Base-by-base conservation (phyloP, 768 basidiomycete genomes). In the Lentinula sp. region DNA sequence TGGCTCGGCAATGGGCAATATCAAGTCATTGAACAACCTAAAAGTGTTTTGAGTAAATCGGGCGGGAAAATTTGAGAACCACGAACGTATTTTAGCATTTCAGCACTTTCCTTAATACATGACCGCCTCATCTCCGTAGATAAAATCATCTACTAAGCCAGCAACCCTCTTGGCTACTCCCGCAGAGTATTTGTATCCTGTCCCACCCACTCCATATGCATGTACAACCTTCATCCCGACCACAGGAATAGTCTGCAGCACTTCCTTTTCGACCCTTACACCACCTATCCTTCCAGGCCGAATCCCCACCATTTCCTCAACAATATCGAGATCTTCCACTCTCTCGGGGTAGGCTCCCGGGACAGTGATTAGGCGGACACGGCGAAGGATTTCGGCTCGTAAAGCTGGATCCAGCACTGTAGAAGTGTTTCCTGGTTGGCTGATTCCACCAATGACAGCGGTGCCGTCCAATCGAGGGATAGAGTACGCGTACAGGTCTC, bases 171-270 rank as follows among this genome's bases (percentile, higher is more conserved):
- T 51, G 4, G 45, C 49, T 9, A 60, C 7, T 43, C 59, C 59
- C 32, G 59, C 59, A 60, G 59, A 60, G 20, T 60, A 60, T 18
- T 60, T 60, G 41, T 60, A 60, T 28, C 59, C 59, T 10, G 49
- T 52, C 8, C 59, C 59, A 20, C 59, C 59, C 18, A 60, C 50
- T n/a, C 59, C 59, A 41, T 60, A 60, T 52, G 59, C 59, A 52
- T 60, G 59, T 36, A 60, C 59, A 18, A 60, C 39, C 12, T 52
- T 60, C 59, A 60, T 60, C 50, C 41, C 59, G 9, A 20, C 39
- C 9, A 15, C 37, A 16, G 37, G 32, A 39, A n/a, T 1, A 6
- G 39, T 52, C 46, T n/a, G 7, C 8, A 60, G 28, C 16, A 60
- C 50, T 41, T 60, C 49, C 28, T 52, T 60, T n/a, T 60, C 59